Evolutionary conservation across 345 rosid species (phyloP), one percentile per base, ranked within the genome.

Genomic region (Corymbia maculata): DNA sequence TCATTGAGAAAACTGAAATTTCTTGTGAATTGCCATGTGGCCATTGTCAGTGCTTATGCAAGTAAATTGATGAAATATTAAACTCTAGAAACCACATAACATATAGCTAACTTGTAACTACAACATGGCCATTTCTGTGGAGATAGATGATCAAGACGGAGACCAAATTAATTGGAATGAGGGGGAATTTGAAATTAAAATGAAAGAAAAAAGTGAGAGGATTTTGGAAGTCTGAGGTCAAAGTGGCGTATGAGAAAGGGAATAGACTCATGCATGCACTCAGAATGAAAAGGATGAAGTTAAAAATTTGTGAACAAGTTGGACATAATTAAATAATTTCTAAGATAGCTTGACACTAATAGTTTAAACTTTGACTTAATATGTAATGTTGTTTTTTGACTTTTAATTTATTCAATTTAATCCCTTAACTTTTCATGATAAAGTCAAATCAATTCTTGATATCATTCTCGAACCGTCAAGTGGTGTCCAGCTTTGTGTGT

Each of bases 321-420:
- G 24, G 66, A 59, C 11, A 59, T 59, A 9, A 26, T 59, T 53
- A 0, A 57, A 10, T 57, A 59, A 24, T 10, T 59, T 57, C 24
- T 59, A 59, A 26, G 13, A 26, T 3, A 59, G 24, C 13, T 59
- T 59, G 30, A 59, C 3, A 59, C 3, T 26, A 22, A 9, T 59
- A 4, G 0, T 22, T 0, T 59, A 59, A 26, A 59, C 0, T 26
- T 59, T 59, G 10, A 59, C 0, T 11, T 0, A 59, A 59, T 5
- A 3, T 59, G 14, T 0, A 1, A 59, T 59, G 3, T 59, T n/a
- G 10, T 24, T 26, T 10, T 59, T 59, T n/a, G 10, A 59, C 5
- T 26, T 59, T 59, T 28, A 26, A 59, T 59, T 26, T 11, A 6
- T 59, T 59, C 30, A 9, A 59, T 59, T 13, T 59, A 24, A 4